Base-by-base conservation (phyloP, 352 stramenopile species). In the Pythium guiyangense region DNA sequence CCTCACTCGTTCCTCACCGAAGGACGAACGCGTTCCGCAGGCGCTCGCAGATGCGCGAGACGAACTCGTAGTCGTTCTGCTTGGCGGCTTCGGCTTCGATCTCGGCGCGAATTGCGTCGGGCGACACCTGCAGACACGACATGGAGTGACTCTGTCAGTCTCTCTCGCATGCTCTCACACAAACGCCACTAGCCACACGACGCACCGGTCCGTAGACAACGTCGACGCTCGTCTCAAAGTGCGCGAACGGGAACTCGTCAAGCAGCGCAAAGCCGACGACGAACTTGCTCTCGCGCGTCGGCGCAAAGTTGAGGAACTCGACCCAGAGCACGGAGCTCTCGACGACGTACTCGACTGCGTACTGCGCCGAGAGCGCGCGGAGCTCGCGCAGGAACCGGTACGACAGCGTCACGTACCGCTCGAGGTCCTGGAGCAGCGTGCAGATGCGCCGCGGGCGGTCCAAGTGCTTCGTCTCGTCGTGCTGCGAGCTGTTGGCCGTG, bases 221-320 rank as follows among this genome's bases (percentile, higher is more conserved):
- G 25, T 74, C 61, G 37, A 87, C 62, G 39, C 52, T 45, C 17
- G 64, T 70, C n/a, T 81, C 66, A 35, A 70, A 75, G 45, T 77
- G 68, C 6, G 71, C 79, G 52, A 77, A 86, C 1, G 81, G 81
- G 56, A 79, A 88, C 26, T 65, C 59, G 12, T 71, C 61, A 22
- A 72, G 53, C 10, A 88, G 60, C n/a, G 60, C 69, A 44, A 86
- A 81, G 0, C 81, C 81, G 4, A 91, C 67, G 39, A 67, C 63
- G 54, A 91, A 89, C 63, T 67, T 42, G 55, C 47, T 9, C 52
- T 47, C 42, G 48, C 25, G 46, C 11, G 66, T 66, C 6, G 79
- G 73, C 22, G 59, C 47, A 39, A 88, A 89, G 49, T 81, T 79
- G 29, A 86, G 52, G 48, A 92, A 90, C 48, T 88, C 74, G 37